These are phyloP conservation scores for Mycena maculata DNA, from an alignment of 768 basidiomycete species.

Conservation along the genomic window DNA sequence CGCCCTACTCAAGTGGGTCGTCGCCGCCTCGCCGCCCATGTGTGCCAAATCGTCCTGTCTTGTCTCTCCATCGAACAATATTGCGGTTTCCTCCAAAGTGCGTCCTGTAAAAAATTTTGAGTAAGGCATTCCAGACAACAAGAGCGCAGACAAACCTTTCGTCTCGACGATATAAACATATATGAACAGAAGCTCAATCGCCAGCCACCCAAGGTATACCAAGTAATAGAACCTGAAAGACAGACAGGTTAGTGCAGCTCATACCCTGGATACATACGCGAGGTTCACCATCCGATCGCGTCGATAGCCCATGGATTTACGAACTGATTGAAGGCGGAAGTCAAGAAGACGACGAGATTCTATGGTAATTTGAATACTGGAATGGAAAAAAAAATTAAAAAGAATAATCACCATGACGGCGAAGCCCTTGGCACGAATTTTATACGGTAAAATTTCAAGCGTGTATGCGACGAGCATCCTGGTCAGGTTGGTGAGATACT, in stretches of 20 bases:
- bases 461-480: conserved; percentile 65
- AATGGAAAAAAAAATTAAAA: conserved; percentile 1
- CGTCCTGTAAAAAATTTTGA: conserved; percentile 51
- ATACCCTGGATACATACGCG: no score
- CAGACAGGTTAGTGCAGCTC: no score
- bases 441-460: conserved; percentile 85
- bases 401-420: conserved; percentile 69
- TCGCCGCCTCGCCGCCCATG: conserved; percentile 63
- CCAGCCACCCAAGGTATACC: conserved; percentile 73
- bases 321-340: conserved; percentile 83
- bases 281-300: conserved; percentile 66
- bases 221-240: no score
- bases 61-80: conserved; percentile 74
- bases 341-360: conserved; percentile 73
- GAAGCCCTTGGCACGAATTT: conserved; percentile 83
- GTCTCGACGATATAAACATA: conserved; percentile 69
- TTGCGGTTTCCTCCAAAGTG: conserved; percentile 80
- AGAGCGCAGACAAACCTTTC: conserved; percentile 54
- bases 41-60: conserved; percentile 55
- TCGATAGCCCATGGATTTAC: conserved; percentile 81
- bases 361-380: conserved; percentile 38
- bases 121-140: not conserved
- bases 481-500: no score
- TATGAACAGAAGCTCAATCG: conserved; percentile 70
- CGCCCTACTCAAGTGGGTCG: conserved; percentile 38